Conservation (phyloP, 495 filamentous ascomycete genomes). For the Cryomyces antarcticus region DNA sequence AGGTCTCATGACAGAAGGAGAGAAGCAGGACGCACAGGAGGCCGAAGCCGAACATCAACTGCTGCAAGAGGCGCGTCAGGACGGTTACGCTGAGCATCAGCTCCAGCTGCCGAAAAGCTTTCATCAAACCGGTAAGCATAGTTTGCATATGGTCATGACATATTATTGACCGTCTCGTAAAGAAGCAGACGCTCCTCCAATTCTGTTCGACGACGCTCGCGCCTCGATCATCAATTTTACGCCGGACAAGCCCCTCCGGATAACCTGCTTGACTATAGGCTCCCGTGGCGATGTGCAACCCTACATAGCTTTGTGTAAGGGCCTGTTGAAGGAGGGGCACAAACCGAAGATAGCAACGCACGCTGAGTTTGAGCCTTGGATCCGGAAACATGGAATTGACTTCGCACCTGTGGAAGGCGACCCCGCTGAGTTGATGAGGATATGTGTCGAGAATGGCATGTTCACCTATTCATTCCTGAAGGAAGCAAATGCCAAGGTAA, state of each 20-base stretch:
- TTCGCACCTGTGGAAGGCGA: constrained; percentile 79
- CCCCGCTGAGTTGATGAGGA: constrained; percentile 80
- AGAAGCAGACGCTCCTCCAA: constrained; percentile 36
- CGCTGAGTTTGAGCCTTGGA: constrained; percentile 71
- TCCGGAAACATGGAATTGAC: constrained; percentile 78
- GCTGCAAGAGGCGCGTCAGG: constrained; percentile 55
- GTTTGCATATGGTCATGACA: too few relatives aligned
- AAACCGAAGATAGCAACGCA: constrained; percentile 79
- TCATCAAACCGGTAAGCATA: constrained; percentile 13
- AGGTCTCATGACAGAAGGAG: constrained; percentile 43
- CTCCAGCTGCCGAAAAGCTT: constrained; percentile 33
- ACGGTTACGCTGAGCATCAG: constrained; percentile 36
- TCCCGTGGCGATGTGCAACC: constrained; percentile 93
- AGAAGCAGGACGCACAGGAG: constrained; percentile 48
- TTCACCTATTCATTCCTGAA: constrained; percentile 83
- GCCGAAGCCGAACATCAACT: constrained; percentile 69
- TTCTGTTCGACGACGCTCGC: constrained; percentile 79
- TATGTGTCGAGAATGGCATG: constrained; percentile 94
- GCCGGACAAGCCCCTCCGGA: constrained; percentile 56
- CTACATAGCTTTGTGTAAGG: constrained; percentile 91
- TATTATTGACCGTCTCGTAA: too few relatives aligned
- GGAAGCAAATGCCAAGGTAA: constrained; percentile 53
- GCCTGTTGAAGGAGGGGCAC: constrained; percentile 72
- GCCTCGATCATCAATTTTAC: constrained; percentile 93
- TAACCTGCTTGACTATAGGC: constrained; percentile 90